Base-by-base conservation (phyloP, 495 filamentous ascomycete species). In the Penicillium nucicola region DNA sequence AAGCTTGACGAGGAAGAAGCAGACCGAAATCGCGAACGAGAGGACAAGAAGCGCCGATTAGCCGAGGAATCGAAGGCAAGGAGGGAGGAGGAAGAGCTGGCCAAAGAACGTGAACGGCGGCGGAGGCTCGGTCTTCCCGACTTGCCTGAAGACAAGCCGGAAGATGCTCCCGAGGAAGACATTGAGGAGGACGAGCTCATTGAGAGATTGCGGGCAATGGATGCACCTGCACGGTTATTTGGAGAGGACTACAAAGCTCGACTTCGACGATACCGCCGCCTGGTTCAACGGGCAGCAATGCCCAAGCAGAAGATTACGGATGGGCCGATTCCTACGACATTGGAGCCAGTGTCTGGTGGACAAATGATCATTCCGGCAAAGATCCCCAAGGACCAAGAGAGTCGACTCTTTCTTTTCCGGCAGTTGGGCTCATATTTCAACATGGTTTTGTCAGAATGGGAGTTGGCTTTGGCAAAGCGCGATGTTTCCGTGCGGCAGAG, bases 391-490 rank as follows among this genome's bases (percentile, higher is more conserved):
- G 65, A 83, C 4, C 25, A 67, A 3, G 84, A 84, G 57, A 81
- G 67, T 0, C 80, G 81, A 10, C 65, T 75, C 17, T 86, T 83
- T 63, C 72, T 98, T 31, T 91, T 86, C 78, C 80, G 92, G 1
- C 93, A 98, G 70, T 77, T 98, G 47, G 86, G 86, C 5, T 89
- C 86, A 12, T 98, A 95, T 66, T 97, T 98, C 76, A 88, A 85
- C 52, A 87, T 98, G 84, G 83, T 98, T 15, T 75, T 98, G 33
- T 77, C 72, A 28, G 93, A 95, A 68, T 98, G 95, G 95, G 85
- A 88, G 55, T 44, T 69, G 22, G 89, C 91, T 33, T 77, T 98
- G 37, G 83, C 85, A 4, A 76, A 78, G 22, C 87, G 92, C 40
- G 64, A 78, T 32, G 50, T 71, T 2, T 71, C 79, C 6, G 82